These are phyloP conservation scores for Suhomyces faveliae DNA, from an alignment of 805 yeast species.

Conservation along the genomic window DNA sequence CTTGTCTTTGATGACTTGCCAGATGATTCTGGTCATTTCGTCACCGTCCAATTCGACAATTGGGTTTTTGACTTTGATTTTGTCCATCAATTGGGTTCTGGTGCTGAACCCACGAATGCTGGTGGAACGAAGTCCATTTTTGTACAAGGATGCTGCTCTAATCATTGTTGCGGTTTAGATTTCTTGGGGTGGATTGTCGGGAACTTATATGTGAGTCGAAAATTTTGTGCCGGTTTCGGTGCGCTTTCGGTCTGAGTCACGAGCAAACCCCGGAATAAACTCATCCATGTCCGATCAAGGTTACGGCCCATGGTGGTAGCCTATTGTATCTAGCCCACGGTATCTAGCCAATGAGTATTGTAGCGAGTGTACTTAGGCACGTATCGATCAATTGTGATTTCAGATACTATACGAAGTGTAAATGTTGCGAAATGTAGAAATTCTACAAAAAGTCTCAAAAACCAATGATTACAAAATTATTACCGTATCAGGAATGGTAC, in stretches of 20 bases:
- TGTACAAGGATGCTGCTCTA: slow-evolving; percentile 3
- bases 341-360: too few relatives aligned
- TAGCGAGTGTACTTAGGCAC: too few relatives aligned
- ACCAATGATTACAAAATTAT: too few relatives aligned
- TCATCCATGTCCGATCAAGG: neutral
- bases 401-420: too few relatives aligned
- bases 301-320: too few relatives aligned
- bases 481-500: too few relatives aligned
- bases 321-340: too few relatives aligned
- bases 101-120: slow-evolving; percentile 5
- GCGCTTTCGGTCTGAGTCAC: slow-evolving; percentile 4
- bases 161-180: neutral
- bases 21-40: slow-evolving; percentile 83
- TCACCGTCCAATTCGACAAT: slow-evolving; percentile 82
- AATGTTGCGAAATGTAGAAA: too few relatives aligned
- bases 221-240: neutral
- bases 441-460: too few relatives aligned
- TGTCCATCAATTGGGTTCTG: slow-evolving; percentile 18
- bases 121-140: neutral
- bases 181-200: neutral
- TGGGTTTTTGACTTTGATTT: slow-evolving; percentile 70
- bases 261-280: neutral
- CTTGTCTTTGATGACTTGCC: slow-evolving; percentile 70
- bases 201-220: neutral
- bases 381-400: too few relatives aligned